phyloP scores from a whole-genome alignment of 495 filamentous ascomycete species.

The Podospora comata region DNA sequence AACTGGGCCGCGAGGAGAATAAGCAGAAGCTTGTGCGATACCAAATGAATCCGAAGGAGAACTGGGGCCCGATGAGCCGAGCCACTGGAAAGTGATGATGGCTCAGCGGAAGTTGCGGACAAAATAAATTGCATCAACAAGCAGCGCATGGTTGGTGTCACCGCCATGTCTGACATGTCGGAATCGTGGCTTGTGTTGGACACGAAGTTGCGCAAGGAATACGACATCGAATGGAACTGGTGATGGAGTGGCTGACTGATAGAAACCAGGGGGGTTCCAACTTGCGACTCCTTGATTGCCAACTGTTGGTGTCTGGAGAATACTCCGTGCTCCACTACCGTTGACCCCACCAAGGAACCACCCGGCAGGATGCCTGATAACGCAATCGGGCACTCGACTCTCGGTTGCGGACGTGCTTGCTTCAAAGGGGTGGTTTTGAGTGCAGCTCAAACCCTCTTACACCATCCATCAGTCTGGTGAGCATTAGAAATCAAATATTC shows the following conservation, averaged over 20 bases:
- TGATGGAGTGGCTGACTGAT: no score
- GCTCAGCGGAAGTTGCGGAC: not conserved
- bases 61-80: constrained; percentile 88
- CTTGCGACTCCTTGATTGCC: not conserved
- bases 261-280: not conserved
- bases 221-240: not conserved
- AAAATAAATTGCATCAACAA: not conserved
- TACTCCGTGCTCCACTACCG: not conserved
- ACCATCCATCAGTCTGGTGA: not conserved
- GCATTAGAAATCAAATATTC: not conserved
- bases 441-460: not conserved
- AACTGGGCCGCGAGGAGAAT: constrained; percentile 64
- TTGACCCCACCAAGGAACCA: not conserved
- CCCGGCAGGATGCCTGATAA: not conserved
- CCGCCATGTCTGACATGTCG: not conserved
- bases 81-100: constrained; percentile 54
- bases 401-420: not conserved
- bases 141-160: not conserved
- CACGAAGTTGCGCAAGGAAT: not conserved
- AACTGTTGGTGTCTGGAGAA: not conserved
- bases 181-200: not conserved
- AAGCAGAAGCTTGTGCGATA: constrained; percentile 71
- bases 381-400: not conserved
- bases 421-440: not conserved
- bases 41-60: constrained; percentile 79